Base-by-base conservation (phyloP, 441 rosid species). In the Daphne laureola region DNA sequence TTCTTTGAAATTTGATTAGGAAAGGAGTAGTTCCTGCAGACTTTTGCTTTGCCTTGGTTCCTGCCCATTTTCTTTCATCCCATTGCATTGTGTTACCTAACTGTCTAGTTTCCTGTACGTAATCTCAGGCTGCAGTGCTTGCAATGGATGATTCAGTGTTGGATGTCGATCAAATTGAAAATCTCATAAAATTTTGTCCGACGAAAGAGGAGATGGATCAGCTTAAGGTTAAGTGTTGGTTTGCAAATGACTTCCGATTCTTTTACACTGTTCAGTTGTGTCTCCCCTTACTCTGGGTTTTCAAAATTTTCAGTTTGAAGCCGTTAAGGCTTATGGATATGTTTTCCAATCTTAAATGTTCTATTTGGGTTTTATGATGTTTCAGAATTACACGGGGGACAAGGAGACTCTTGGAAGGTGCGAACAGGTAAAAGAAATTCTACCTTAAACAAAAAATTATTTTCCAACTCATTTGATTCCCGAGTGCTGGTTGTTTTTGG, bases 171-270 rank as follows among this genome's bases (percentile, higher is more conserved):
- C 99, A 93, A 68, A 90, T 93, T 67, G 99, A 93, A 51, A 93
- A 93, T 77, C 96, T 93, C 67, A 87, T 93, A 69, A 90, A 87
- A 55, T 90, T 90, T 69, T 93, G 97, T 63, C 99, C 97, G 38
- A 90, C 97, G 14, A 90, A 93, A 73, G 99, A 93, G 73, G 99
- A 93, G 80, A 90, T 90, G 96, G 99, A 93, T 69, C 84, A 73
- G 71, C 90, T 93, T 49, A 87, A 93, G 99, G 99, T 93, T 65
- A 64, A 58, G 52, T 57, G 63, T 67, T 70, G 46, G 43, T 64
- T 63, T 67, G 36, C 61, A 57, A 55, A 44, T 38, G 59, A 48
- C 43, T 67, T 61, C 17, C 2, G 44, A 48, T 12, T 17, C 13
- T 54, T 42, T 59, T 25, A 38, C 31, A 46, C 42, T 61, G 26